Percentiles rank a stretch among this genome's conserved stretches.
phyloP scores from a whole-genome alignment of 2,329 filamentous ascomycete genomes.

The Monilinia fructigena region DNA sequence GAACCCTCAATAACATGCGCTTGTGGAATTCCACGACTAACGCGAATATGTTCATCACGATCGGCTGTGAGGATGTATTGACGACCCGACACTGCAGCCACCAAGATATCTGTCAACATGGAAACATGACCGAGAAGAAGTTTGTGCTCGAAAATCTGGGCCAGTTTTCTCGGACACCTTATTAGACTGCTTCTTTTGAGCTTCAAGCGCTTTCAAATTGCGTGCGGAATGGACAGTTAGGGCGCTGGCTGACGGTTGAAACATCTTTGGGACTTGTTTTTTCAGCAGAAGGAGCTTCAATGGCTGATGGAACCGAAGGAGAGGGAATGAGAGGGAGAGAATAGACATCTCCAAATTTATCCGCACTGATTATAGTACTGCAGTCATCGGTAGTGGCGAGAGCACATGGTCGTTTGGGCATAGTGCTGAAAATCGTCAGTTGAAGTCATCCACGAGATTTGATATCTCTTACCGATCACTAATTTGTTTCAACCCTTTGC shows the following conservation, averaged over 20 bases:
- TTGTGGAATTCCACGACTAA: constrained; percentile 79
- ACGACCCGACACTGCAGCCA: constrained; percentile 53
- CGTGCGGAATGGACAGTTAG: constrained; percentile 64
- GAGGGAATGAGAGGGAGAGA: constrained; percentile 67
- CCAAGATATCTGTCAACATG: constrained; percentile 76
- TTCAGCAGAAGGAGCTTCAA: constrained; percentile 26
- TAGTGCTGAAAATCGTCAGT: constrained; percentile 48
- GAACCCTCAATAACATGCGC: constrained; percentile 84
- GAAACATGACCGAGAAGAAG: constrained; percentile 91
- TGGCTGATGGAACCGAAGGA: constrained; percentile 25
- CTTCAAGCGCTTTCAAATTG: constrained; percentile 59
- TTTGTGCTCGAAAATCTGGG: constrained; percentile 69
- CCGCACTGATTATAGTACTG: constrained; percentile 73
- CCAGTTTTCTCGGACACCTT: constrained; percentile 36
- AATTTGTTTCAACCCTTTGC: constrained; percentile 54
- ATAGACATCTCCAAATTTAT: constrained; percentile 98
- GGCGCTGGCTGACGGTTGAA: constrained; percentile 54
- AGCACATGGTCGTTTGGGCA: constrained; percentile 87
- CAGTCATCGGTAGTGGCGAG: constrained; percentile 68
- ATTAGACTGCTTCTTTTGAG: constrained; percentile 52
- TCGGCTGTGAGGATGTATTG: constrained; percentile 66
- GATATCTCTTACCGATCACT: constrained; percentile 63
- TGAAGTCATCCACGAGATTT: constrained; percentile 5
- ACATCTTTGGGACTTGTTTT: constrained; percentile 38
- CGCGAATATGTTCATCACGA: constrained; percentile 80